Conservation (phyloP, 768 basidiomycete genomes). For the Calocybe gangraenosa region DNA sequence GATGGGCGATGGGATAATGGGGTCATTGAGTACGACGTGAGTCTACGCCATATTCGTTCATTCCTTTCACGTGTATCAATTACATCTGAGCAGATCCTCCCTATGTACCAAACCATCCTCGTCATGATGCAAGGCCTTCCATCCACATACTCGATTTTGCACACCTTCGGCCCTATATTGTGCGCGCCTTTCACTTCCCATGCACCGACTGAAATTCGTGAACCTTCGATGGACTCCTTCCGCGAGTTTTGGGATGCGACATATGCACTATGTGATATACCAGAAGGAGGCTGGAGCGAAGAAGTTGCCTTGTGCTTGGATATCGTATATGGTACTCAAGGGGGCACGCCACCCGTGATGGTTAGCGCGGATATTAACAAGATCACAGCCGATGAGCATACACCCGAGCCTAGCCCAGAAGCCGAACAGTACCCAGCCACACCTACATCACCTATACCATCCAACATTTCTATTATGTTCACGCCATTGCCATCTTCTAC, state of each 20-base stretch:
- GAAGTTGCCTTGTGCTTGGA: conserved; percentile 30
- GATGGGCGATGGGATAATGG: conserved; percentile 41
- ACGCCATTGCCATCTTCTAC: conserved; percentile 2
- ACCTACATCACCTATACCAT: not conserved
- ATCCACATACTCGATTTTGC: conserved; percentile 33
- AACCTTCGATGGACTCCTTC: conserved; percentile 46
- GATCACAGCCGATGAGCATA: not conserved
- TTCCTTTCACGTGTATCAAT: conserved; percentile 3
- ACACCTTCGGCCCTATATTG: conserved; percentile 45
- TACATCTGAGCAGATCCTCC: conserved; percentile 55
- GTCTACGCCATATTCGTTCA: conserved; percentile 16
- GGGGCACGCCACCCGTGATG: not conserved
- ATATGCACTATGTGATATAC: conserved; percentile 35
- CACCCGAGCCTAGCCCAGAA: conserved; percentile 1
- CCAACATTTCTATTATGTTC: not conserved
- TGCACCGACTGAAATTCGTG: conserved; percentile 46
- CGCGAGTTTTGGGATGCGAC: conserved; percentile 55
- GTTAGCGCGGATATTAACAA: conserved; percentile 1
- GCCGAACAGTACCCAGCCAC: conserved; percentile 8
- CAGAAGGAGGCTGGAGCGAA: conserved; percentile 51
- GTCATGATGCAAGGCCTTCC: conserved; percentile 48
- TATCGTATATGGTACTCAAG: conserved; percentile 8
- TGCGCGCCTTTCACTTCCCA: conserved; percentile 48
- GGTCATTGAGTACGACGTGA: conserved; percentile 58
- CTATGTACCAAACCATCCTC: conserved; percentile 59